These are phyloP conservation scores for Dianthus caryophyllus DNA, from an alignment of 148 eudicot species.

Conservation along the genomic window DNA sequence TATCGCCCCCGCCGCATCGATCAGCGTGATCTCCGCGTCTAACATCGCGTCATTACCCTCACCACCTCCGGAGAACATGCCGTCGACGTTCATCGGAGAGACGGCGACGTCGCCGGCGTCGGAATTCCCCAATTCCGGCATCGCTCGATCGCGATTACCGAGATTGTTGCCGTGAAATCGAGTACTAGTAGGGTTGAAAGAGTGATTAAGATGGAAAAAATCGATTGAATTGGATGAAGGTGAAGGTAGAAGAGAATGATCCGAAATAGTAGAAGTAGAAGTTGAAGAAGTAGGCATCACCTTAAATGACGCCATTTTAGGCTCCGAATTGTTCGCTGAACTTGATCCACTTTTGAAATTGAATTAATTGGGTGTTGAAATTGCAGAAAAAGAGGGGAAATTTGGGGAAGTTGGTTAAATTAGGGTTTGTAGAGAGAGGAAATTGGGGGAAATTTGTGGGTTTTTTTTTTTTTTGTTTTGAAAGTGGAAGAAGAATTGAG, in stretches of 20 bases:
- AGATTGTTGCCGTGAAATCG: not conserved
- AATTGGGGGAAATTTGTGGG: not conserved
- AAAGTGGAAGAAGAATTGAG: too few relatives aligned
- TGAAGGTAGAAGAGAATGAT: conserved; percentile 27
- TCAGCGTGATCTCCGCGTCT: conserved; percentile 41
- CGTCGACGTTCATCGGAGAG: not conserved
- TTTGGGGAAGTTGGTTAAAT: not conserved
- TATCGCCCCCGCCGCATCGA: conserved; percentile 59
- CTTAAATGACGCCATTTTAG: conserved; percentile 53
- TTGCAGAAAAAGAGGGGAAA: too few relatives aligned
- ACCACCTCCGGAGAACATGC: not conserved
- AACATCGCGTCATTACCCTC: conserved; percentile 3
- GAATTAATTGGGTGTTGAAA: not conserved
- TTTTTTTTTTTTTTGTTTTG: too few relatives aligned
- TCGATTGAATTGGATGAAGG: not conserved
- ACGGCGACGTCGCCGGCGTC: not conserved
- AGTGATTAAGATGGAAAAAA: conserved; percentile 13
- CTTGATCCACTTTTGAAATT: not conserved
- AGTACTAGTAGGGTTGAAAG: conserved; percentile 1
- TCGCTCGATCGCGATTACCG: conserved; percentile 14
- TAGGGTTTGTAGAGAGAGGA: conserved; percentile 2
- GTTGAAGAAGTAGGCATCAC: conserved; percentile 32
- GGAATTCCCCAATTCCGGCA: conserved; percentile 28
- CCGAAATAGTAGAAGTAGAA: conserved; percentile 36
- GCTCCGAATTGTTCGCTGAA: conserved; percentile 18